phyloP scores from a whole-genome alignment of 345 rosid species.

The Eucalyptus tenuipes region DNA sequence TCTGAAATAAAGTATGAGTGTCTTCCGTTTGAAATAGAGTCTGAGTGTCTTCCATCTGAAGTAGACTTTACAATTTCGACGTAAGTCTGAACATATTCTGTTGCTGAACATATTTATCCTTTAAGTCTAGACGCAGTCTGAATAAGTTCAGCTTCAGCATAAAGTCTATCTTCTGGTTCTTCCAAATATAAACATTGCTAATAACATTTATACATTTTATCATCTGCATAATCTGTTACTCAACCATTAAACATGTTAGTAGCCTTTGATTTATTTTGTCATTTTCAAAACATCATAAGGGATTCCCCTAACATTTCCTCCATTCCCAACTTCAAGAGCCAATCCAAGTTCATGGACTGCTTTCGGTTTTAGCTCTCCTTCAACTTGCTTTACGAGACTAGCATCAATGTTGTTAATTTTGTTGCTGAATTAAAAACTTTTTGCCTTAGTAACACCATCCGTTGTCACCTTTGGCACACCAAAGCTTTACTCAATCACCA shows the following conservation, averaged over 20 bases:
- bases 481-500: slow-evolving; percentile 76
- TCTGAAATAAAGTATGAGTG: too few species aligned
- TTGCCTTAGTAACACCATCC: slow-evolving; percentile 89
- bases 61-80: too few species aligned
- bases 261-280: too few species aligned
- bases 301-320: background rate
- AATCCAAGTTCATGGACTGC: background rate
- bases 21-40: rapidly evolving
- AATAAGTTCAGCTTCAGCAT: too few species aligned
- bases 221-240: too few species aligned
- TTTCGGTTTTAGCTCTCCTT: slow-evolving; percentile 88
- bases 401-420: slow-evolving; percentile 82
- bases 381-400: slow-evolving; percentile 95
- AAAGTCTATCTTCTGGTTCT: rapidly evolving
- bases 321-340: background rate
- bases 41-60: too few species aligned
- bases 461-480: slow-evolving; percentile 92
- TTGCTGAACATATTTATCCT: too few species aligned
- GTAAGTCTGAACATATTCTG: too few species aligned
- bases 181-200: too few species aligned
- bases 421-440: slow-evolving; percentile 77
- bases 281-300: too few species aligned
- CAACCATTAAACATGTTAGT: too few species aligned
- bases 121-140: rapidly evolving
- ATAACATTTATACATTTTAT: too few species aligned